Evolutionary conservation across 176 grass and related monocot genomes (phyloP), one percentile per base, ranked within the genome.

Genomic region (Eragrostis curvula): DNA sequence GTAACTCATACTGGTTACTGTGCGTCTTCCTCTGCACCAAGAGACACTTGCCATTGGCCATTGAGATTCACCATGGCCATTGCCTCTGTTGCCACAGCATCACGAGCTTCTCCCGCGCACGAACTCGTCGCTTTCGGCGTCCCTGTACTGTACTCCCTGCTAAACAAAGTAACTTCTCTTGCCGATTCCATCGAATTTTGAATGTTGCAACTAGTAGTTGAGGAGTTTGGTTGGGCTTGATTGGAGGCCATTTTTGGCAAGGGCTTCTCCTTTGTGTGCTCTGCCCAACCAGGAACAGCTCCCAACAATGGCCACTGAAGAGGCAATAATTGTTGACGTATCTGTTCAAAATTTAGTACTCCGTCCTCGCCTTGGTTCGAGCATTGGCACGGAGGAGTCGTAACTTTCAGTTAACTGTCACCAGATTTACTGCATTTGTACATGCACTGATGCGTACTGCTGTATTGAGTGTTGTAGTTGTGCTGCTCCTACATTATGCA

Each of bases 291-390:
- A 73, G 51, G 57, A 75, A 65, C 87, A 87, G 77, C 29, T 29
- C 29, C 60, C 67, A 53, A 61, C 67, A 46, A 67, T 82, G 51
- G 24, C 41, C 39, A 59, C 20, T 29, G 25, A 85, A 73, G 30
- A 47, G 78, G 82, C 77, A 87, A 93, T 79, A 85, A 87, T 90
- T 78, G 66, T 64, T 79, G 61, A 45, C 25, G 20, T 44, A 63
- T 59, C 73, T 83, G 81, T 74, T 62, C n/a, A 81, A 67, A 66
- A 85, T 87, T 89, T 87, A 89, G 59, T 79, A 52, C 15, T 42
- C 1, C 20, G 65, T 84, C 44, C 46, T 14, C 71, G 88, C 73
- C 73, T 88, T 89, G 77, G 51, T 84, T 75, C 68, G 73, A 45
- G 79, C 46, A 80, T n/a, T 50, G 20, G 17, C 61, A 8, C 57